Conservation (phyloP, 768 basidiomycete genomes). For the Pleurotus djamor region DNA sequence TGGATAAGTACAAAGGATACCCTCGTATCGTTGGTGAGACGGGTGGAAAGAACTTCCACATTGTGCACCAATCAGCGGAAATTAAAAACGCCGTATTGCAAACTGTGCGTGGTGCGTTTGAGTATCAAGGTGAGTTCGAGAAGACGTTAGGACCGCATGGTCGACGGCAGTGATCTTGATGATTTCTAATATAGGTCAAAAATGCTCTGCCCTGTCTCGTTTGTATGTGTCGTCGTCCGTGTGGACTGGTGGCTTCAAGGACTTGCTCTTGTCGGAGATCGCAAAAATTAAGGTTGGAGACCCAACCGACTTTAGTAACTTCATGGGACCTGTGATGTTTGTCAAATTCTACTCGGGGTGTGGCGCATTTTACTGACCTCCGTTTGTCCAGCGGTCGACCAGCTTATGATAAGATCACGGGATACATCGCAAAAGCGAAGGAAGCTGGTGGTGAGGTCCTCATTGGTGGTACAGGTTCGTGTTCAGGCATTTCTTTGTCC, state of each 20-base stretch:
- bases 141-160: not conserved
- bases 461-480: slow-evolving; percentile 72
- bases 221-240: slow-evolving; percentile 85
- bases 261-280: slow-evolving; percentile 69
- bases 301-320: slow-evolving; percentile 74
- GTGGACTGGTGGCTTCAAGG: slow-evolving; percentile 85
- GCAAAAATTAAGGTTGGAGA: slow-evolving; percentile 85
- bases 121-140: slow-evolving; percentile 79
- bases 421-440: slow-evolving; percentile 86
- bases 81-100: slow-evolving; percentile 89
- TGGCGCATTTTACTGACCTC: too few relatives aligned
- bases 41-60: slow-evolving; percentile 98
- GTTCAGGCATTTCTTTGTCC: slow-evolving; percentile 12
- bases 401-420: slow-evolving; percentile 86
- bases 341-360: too few relatives aligned
- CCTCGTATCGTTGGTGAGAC: slow-evolving; percentile 98
- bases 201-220: slow-evolving; percentile 93
- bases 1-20: slow-evolving; percentile 86
- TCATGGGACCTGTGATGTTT: slow-evolving; percentile 96
- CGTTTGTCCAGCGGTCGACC: slow-evolving; percentile 57
- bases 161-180: not conserved
- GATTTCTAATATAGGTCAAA: slow-evolving; percentile 65
- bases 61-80: slow-evolving; percentile 87
- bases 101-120: slow-evolving; percentile 85
- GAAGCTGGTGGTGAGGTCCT: slow-evolving; percentile 87